Conservation (phyloP, 495 filamentous ascomycete genomes). For the Acidiella bohemica region DNA sequence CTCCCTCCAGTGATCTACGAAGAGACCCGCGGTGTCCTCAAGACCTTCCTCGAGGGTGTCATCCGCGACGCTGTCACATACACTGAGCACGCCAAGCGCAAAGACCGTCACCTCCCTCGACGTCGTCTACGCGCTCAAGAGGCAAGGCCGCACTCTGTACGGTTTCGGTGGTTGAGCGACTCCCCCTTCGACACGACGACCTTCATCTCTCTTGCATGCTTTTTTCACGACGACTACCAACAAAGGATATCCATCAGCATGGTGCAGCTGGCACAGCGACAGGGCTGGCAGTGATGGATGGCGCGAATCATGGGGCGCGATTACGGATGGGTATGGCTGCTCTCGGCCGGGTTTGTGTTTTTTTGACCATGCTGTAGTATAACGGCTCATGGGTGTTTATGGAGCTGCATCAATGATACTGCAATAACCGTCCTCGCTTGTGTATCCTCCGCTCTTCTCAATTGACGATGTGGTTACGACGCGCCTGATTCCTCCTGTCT, state of each 20-base stretch:
- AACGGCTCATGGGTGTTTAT: slow-evolving; percentile 21
- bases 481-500: not conserved
- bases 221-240: slow-evolving; percentile 14
- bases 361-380: slow-evolving; percentile 16
- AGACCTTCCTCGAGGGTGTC: slow-evolving; percentile 99
- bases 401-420: slow-evolving; percentile 19
- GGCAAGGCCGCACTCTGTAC: slow-evolving; percentile 73
- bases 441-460: too few relatives aligned
- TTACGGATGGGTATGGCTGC: slow-evolving; percentile 11
- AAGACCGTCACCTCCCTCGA: slow-evolving; percentile 95
- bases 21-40: slow-evolving; percentile 99
- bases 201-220: slow-evolving; percentile 11
- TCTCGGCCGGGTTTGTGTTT: slow-evolving; percentile 12
- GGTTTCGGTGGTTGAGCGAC: slow-evolving; percentile 85
- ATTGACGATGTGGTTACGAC: too few relatives aligned
- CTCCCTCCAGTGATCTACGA: slow-evolving; percentile 85
- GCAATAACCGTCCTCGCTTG: slow-evolving; percentile 4
- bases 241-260: slow-evolving; percentile 17
- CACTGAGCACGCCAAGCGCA: slow-evolving; percentile 97
- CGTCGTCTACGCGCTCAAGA: slow-evolving; percentile 94
- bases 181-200: slow-evolving; percentile 6
- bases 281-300: slow-evolving; percentile 15
- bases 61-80: slow-evolving; percentile 62
- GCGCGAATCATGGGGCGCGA: slow-evolving; percentile 7
- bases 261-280: slow-evolving; percentile 7